Base-by-base conservation (phyloP, 352 stramenopile genomes). In the Globisporangium ultimum region DNA sequence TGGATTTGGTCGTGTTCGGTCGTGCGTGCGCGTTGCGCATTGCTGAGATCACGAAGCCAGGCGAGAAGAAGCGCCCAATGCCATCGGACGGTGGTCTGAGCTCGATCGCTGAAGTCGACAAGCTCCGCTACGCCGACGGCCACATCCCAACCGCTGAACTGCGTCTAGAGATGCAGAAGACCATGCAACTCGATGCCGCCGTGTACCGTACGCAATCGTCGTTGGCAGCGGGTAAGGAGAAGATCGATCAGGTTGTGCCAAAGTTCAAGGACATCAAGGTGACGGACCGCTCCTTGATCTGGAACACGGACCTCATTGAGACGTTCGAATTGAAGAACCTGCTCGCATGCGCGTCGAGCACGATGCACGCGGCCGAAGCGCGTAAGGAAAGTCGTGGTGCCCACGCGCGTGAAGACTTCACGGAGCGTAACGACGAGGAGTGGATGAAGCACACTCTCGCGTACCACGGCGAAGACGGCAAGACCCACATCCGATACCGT, bases 361-460 rank as follows among this genome's bases (percentile, higher is more conserved):
- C 96, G 12, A 99, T 99, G 84, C 90, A 98, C 69, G 86, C 77
- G 32, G 96, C 96, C 17, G 92, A 99, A 71, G 86, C 80, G 12
- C 78, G 96, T 36, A 98, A 98, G 78, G 96, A 99, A 75, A 93
- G 70, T 53, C 84, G 96, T 62, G 96, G 96, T 49, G 96, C 96
- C n/a, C 96, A 99, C 75, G 96, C 96, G 8, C 89, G 94, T 54
- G 96, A 99, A 72, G 91, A 99, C 72, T 98, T 96, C 67, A 81
- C 87, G 7, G 80, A 97, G 50, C 85, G 96, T 56, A 80, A 98
- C 61, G 96, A 99, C 71, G 82, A 93, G 48, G 81, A 98, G 28
- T 99, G 96, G 96, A 98, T 99, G 95, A 98, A 98, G 68, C 96
- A 99, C 74, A 98, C 93, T 13, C 66, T 98, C 41, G 87, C 92